These are phyloP conservation scores for Cordia subcordata DNA, from an alignment of 257 asterid genomes.

Conservation along the genomic window DNA sequence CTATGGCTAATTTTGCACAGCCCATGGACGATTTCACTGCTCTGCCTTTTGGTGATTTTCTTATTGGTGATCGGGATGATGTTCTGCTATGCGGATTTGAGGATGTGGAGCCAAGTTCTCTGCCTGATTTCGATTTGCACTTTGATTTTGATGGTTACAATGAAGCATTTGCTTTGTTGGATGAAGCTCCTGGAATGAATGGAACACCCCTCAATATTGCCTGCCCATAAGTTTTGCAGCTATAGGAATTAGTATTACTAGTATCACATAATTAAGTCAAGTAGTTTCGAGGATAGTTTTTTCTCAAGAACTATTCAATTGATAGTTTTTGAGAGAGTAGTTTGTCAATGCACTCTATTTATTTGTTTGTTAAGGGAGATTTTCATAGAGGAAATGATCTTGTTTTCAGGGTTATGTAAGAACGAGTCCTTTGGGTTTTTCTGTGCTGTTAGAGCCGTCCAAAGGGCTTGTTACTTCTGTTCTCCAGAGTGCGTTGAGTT, in stretches of 20 bases:
- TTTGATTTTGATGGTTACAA: slow-evolving; percentile 50
- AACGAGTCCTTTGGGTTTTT: slow-evolving; percentile 51
- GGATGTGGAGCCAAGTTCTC: slow-evolving; percentile 21
- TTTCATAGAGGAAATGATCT: slow-evolving; percentile 6
- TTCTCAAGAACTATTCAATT: slow-evolving; percentile 19
- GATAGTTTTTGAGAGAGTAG: slow-evolving; percentile 23
- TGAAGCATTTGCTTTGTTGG: slow-evolving; percentile 60
- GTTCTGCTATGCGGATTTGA: slow-evolving; percentile 39
- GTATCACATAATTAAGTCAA: slow-evolving; percentile 8
- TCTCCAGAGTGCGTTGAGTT: neutral
- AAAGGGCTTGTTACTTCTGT: slow-evolving; percentile 15
- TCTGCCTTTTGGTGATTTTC: slow-evolving; percentile 10
- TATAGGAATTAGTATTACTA: neutral
- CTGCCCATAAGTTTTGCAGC: slow-evolving; percentile 90
- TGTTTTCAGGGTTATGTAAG: neutral
- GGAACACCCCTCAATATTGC: slow-evolving; percentile 54
- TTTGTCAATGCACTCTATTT: slow-evolving; percentile 20
- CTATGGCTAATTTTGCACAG: slow-evolving; percentile 18
- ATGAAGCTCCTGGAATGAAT: slow-evolving; percentile 41
- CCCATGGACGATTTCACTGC: slow-evolving; percentile 27
- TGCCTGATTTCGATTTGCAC: slow-evolving; percentile 61
- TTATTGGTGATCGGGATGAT: slow-evolving; percentile 33
- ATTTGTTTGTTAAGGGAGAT: slow-evolving; percentile 21
- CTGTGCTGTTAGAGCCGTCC: slow-evolving; percentile 78
- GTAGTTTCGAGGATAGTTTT: slow-evolving; percentile 10